phyloP scores from a whole-genome alignment of 202 grass and related monocot species.

The Thinopyrum obtusiflorum region DNA sequence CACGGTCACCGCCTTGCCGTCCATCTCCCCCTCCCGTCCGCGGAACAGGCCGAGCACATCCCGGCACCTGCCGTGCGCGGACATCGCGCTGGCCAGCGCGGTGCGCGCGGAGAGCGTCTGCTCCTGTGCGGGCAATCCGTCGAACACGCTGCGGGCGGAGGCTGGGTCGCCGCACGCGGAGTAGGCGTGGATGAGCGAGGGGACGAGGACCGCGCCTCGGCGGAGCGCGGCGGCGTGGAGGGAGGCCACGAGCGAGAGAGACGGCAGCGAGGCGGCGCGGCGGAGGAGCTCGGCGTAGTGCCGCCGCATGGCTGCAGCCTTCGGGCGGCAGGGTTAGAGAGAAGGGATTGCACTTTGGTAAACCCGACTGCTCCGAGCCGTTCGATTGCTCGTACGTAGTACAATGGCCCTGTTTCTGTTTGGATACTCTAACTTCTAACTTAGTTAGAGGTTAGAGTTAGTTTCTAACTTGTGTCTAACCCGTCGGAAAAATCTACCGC shows the following conservation, averaged over 20 bases:
- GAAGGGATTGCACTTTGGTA: not conserved
- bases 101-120: conserved; percentile 57
- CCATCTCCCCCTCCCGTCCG: conserved; percentile 15
- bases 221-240: conserved; percentile 43
- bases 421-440: too few species aligned
- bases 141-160: conserved; percentile 48
- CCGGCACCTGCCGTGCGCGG: conserved; percentile 45
- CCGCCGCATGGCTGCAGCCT: conserved; percentile 14
- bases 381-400: not conserved
- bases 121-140: conserved; percentile 31
- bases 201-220: conserved; percentile 17
- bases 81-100: conserved; percentile 45
- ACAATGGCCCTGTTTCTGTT: too few species aligned
- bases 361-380: not conserved
- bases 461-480: too few species aligned
- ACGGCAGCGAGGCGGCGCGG: conserved; percentile 34
- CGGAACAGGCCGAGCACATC: conserved; percentile 37
- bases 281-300: conserved; percentile 40
- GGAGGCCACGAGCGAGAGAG: conserved; percentile 34
- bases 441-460: too few species aligned
- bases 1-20: conserved; percentile 48
- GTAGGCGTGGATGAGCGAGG: conserved; percentile 43
- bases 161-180: conserved; percentile 48
- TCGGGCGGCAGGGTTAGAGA: not conserved
- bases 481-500: too few species aligned